phyloP scores from a whole-genome alignment of 2,329 filamentous ascomycete genomes.

The Zasmidium cellare region DNA sequence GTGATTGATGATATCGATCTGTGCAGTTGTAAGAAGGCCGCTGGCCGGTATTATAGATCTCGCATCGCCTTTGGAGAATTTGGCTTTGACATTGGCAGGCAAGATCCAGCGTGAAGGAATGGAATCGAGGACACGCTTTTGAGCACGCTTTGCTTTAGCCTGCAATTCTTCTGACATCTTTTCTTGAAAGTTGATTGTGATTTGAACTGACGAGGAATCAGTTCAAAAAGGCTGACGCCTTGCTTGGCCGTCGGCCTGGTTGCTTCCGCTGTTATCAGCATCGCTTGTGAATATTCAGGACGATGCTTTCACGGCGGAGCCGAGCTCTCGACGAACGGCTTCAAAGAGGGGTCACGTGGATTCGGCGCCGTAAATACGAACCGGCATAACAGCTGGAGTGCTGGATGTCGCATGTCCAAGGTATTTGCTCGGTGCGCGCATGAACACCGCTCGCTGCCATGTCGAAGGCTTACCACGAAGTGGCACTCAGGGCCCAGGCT shows the following conservation, averaged over 20 bases:
- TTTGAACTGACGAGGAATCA: background rate
- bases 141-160: background rate
- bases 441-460: background rate
- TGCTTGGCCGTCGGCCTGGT: background rate
- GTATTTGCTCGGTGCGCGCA: background rate
- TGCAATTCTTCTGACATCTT: background rate
- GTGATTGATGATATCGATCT: background rate
- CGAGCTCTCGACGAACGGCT: background rate
- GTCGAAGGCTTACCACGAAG: background rate
- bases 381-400: too few relatives aligned
- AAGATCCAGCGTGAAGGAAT: background rate
- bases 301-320: background rate
- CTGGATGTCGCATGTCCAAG: too few relatives aligned
- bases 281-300: background rate
- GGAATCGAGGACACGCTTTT: background rate
- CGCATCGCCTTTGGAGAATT: background rate
- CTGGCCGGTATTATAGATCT: background rate
- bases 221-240: background rate
- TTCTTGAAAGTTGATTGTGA: background rate
- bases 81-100: background rate
- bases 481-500: background rate
- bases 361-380: background rate
- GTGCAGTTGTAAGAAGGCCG: background rate
- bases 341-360: background rate
- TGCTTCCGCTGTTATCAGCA: background rate